phyloP scores from a whole-genome alignment of 176 grass and related monocot genomes.

The Rhynchospora pubera region DNA sequence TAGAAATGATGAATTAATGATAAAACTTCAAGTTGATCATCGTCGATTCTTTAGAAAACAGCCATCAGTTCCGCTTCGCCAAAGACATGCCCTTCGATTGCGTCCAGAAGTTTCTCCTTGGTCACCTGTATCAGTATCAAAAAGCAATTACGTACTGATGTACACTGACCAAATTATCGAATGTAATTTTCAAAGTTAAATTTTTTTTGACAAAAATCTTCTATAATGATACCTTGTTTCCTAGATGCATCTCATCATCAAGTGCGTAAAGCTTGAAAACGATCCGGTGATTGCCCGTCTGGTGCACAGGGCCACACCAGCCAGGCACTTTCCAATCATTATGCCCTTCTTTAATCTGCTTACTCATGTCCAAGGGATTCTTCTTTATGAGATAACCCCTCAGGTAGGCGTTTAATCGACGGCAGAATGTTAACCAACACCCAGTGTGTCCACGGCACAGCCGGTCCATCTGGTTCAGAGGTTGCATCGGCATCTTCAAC shows the following conservation, averaged over 20 bases:
- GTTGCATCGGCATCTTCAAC: constrained; percentile 61
- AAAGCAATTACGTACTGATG: not conserved
- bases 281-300: constrained; percentile 45
- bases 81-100: constrained; percentile 60
- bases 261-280: constrained; percentile 75
- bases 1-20: constrained; percentile 6
- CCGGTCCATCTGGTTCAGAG: constrained; percentile 12
- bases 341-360: constrained; percentile 59
- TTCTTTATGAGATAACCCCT: constrained; percentile 54
- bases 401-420: constrained; percentile 43
- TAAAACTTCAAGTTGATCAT: not conserved
- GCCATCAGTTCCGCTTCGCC: constrained; percentile 62
- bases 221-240: constrained; percentile 53
- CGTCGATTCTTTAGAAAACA: constrained; percentile 25
- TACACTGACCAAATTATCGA: not conserved
- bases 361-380: constrained; percentile 9
- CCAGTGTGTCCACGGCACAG: constrained; percentile 91
- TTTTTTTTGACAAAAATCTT: not conserved
- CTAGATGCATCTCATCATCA: constrained; percentile 54
- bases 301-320: constrained; percentile 55
- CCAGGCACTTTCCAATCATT: constrained; percentile 88
- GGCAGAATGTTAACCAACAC: constrained; percentile 74
- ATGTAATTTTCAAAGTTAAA: not conserved
- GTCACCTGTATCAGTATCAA: constrained; percentile 36
- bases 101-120: constrained; percentile 56